Percentiles rank a stretch among this genome's conserved stretches.
phyloP scores from a whole-genome alignment of 176 grass and related monocot genomes.

The Secale cereale region DNA sequence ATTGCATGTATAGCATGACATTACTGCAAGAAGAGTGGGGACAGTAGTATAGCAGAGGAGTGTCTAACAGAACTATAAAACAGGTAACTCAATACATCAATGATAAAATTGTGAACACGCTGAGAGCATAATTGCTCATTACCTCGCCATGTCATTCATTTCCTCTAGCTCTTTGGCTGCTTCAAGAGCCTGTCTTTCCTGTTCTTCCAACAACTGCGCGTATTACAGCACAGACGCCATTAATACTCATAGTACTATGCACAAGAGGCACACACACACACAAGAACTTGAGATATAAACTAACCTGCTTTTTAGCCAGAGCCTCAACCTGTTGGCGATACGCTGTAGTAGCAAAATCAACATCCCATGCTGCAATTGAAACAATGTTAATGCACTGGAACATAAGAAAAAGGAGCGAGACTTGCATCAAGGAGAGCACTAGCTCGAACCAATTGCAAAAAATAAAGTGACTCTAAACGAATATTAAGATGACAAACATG shows the following conservation, averaged over 20 bases:
- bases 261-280: background rate
- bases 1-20: background rate
- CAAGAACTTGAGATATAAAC: constrained; percentile 28
- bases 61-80: background rate
- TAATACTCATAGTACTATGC: background rate
- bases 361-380: constrained; percentile 87
- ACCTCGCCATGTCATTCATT: constrained; percentile 58
- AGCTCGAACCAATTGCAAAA: constrained; percentile 3
- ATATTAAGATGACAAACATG: background rate
- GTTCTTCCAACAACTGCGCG: constrained; percentile 88
- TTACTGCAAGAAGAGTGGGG: background rate
- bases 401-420: background rate
- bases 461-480: background rate
- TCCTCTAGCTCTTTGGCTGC: constrained; percentile 64
- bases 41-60: background rate
- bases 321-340: constrained; percentile 96
- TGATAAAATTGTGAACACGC: background rate
- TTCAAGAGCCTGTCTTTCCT: constrained; percentile 74
- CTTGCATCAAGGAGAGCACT: background rate
- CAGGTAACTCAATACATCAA: constrained; percentile 5
- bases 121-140: constrained; percentile 9
- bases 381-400: constrained; percentile 14
- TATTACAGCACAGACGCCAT: constrained; percentile 23
- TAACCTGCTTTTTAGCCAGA: constrained; percentile 85
- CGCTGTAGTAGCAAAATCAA: constrained; percentile 89